Conservation (phyloP, 2,329 filamentous ascomycete species). For the Colletotrichum lindemuthianum region DNA sequence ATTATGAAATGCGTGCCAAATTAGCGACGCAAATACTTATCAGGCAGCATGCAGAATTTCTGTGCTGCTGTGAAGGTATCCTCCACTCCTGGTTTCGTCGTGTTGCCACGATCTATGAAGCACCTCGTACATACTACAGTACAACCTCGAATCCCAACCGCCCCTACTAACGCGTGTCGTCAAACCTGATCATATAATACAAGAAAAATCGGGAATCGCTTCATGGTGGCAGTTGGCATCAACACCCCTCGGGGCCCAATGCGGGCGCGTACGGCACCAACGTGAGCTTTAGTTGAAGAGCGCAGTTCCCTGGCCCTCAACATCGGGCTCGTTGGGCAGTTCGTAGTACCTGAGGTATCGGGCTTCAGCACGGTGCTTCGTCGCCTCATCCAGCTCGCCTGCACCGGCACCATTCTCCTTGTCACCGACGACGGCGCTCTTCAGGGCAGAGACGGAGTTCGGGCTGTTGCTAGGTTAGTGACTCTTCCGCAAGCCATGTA, state of each 20-base stretch:
- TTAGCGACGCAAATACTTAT: constrained; percentile 2
- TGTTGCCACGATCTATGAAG: constrained; percentile 23
- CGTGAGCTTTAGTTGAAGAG: constrained; percentile 56
- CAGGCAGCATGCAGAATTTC: no score
- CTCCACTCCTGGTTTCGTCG: constrained; percentile 14
- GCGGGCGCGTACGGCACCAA: no score
- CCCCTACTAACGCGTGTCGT: constrained; percentile 26
- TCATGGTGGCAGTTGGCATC: neutral
- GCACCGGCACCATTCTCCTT: constrained; percentile 58
- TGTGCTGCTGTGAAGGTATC: constrained; percentile 4
- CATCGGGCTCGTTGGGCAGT: constrained; percentile 57
- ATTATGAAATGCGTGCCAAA: constrained; percentile 21
- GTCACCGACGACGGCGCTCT: constrained; percentile 48
- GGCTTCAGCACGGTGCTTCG: constrained; percentile 61
- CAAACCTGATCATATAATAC: constrained; percentile 32
- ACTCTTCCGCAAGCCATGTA: neutral
- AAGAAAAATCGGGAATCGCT: constrained; percentile 20
- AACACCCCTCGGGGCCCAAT: no score
- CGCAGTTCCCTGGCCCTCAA: constrained; percentile 59
- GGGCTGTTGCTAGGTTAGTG: constrained; percentile 48
- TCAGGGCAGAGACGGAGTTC: constrained; percentile 54
- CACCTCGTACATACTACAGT: constrained; percentile 29
- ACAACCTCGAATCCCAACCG: constrained; percentile 23
- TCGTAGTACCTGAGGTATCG: constrained; percentile 64
- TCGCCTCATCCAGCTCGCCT: constrained; percentile 62